phyloP scores from a whole-genome alignment of 1,284 basidiomycete genomes.

The Sporisorium reilianum region DNA sequence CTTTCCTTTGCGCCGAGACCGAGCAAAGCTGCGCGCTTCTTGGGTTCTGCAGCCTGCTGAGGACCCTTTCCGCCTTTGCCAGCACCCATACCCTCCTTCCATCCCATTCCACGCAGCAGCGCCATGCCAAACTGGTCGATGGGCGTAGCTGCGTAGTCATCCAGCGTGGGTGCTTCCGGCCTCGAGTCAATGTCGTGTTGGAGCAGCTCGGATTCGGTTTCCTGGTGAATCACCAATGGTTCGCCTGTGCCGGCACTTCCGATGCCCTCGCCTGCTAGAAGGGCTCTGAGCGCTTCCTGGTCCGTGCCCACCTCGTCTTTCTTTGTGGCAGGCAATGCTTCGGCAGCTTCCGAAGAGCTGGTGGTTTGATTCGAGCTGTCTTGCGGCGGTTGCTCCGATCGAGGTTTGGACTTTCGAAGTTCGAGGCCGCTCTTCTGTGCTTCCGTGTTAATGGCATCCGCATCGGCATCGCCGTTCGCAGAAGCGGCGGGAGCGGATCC shows the following conservation, averaged over 20 bases:
- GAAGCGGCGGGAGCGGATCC: not conserved
- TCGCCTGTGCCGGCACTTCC: not conserved
- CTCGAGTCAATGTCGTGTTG: slow-evolving; percentile 58
- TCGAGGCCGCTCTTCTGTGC: slow-evolving; percentile 55
- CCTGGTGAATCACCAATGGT: slow-evolving; percentile 48
- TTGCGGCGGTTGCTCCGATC: not conserved
- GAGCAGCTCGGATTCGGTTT: slow-evolving; percentile 56
- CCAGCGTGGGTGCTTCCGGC: slow-evolving; percentile 74
- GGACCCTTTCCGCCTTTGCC: slow-evolving; percentile 63
- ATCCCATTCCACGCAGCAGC: slow-evolving; percentile 95
- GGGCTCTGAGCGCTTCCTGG: slow-evolving; percentile 48
- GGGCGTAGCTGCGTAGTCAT: slow-evolving; percentile 90
- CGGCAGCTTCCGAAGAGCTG: not conserved
- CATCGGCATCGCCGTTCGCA: not conserved
- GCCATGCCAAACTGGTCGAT: slow-evolving; percentile 94
- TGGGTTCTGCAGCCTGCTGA: slow-evolving; percentile 55
- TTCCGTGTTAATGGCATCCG: slow-evolving; percentile 39
- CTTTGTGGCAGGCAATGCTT: not conserved
- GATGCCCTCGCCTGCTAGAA: slow-evolving; percentile 34
- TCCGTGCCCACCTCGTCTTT: slow-evolving; percentile 20
- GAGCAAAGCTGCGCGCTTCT: slow-evolving; percentile 60
- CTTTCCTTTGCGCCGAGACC: slow-evolving; percentile 67
- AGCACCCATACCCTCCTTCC: slow-evolving; percentile 84
- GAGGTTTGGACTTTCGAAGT: slow-evolving; percentile 13
- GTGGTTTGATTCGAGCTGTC: slow-evolving; percentile 2